Base-by-base conservation (phyloP, 1,139 yeast species). In the Candida tetrigidarum region DNA sequence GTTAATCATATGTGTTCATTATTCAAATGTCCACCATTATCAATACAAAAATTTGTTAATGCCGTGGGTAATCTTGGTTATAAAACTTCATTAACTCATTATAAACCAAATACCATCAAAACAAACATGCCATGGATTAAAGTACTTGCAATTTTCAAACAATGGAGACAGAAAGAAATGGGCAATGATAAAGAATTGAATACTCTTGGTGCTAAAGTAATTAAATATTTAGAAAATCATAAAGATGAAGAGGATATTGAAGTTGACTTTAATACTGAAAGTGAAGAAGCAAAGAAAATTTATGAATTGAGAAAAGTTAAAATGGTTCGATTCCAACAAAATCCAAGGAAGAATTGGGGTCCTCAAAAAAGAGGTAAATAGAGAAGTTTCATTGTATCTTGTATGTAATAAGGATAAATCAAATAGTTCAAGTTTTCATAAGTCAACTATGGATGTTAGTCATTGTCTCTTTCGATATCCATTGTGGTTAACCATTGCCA, bases 271-370 rank as follows among this genome's bases (percentile, higher is more conserved):
- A 64, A 55, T 23, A 69, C 70, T 4, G 68, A 63, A 46, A 88
- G 81, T 51, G 82, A 77, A 28, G 77, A 78, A 36, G 78, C 85
- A 54, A 75, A 70, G 28, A 74, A 71, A 49, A 65, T 86, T 43
- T 82, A 82, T 51, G 72, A 68, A 46, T 71, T 89, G 47, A 76
- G 97, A 55, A 84, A 81, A 53, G 74, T 89, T 50, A 90, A 90
- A 66, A 80, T 92, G 62, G 90, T 90, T 14, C 76, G 97, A 54
- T 92, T 78, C 65, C 99, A 91, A 63, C 91, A 85, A 59, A 92
- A 92, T 61, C 99, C 99, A 10, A 80, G 89, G 2, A 89, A 86
- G 64, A 85, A 88, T 62, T 93, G 99, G 99, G 99, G 99, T 0
- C 99, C 97, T 30, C 89, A 87, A 68, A 28, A 41, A 16, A 34